phyloP scores from a whole-genome alignment of 148 eudicot genomes.

The Rhododendron griersonianum region DNA sequence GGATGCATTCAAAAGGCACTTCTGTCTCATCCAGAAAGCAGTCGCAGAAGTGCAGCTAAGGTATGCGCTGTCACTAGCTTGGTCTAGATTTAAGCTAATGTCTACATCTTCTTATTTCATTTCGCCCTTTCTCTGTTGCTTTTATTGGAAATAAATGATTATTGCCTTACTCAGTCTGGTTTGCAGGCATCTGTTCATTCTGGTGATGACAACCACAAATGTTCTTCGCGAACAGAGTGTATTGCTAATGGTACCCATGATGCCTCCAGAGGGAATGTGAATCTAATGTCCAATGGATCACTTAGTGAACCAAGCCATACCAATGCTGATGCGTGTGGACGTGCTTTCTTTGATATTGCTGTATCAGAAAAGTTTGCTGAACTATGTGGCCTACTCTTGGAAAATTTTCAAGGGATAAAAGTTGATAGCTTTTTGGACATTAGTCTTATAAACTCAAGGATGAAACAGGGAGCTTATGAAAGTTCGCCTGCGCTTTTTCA shows the following conservation, averaged over 20 bases:
- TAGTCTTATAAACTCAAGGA: conserved; percentile 41
- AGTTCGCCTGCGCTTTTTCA: conserved; percentile 51
- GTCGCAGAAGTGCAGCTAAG: conserved; percentile 27
- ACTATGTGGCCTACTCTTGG: conserved; percentile 48
- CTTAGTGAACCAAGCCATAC: conserved; percentile 27
- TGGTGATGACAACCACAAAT: conserved; percentile 25
- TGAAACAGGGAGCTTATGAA: conserved; percentile 77
- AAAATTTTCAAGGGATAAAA: conserved; percentile 64
- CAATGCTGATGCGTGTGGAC: conserved; percentile 44
- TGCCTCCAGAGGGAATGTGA: conserved; percentile 25
- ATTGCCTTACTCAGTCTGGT: background rate
- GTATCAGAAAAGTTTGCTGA: conserved; percentile 67
- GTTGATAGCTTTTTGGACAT: conserved; percentile 53
- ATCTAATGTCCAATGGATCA: conserved; percentile 37
- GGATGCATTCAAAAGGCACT: conserved; percentile 39
- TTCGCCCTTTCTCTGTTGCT: background rate
- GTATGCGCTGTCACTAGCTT: conserved; percentile 19
- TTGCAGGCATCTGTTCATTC: conserved; percentile 34
- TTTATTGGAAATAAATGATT: background rate
- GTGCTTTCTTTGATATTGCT: conserved; percentile 47
- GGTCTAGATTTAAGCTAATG: background rate
- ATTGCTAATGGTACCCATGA: conserved; percentile 21
- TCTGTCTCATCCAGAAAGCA: conserved; percentile 15
- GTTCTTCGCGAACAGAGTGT: conserved; percentile 19
- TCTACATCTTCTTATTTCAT: background rate